phyloP scores from a whole-genome alignment of 2,329 filamentous ascomycete genomes.

The Fusarium pseudoanthophilum region DNA sequence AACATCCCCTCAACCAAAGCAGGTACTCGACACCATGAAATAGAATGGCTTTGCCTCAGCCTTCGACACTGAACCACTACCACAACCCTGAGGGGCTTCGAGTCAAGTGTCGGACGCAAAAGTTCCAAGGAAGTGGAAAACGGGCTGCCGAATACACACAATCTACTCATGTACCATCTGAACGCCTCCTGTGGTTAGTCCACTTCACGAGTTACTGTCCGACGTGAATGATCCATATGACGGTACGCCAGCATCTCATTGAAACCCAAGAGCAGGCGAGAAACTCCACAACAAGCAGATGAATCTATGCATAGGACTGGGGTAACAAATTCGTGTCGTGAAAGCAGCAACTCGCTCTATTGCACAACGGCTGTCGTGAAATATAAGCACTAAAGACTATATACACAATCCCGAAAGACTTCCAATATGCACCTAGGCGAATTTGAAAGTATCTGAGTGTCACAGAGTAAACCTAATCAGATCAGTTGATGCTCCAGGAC shows the following conservation, averaged over 20 bases:
- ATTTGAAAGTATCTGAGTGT: neutral
- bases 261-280: neutral
- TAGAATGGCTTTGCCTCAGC: no score
- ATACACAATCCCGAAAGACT: neutral
- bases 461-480: neutral
- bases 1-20: neutral
- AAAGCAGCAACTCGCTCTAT: neutral
- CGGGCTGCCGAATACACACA: neutral
- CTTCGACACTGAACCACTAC: neutral
- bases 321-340: neutral
- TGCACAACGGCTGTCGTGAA: neutral
- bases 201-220: neutral
- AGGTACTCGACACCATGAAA: neutral
- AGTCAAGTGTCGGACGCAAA: neutral
- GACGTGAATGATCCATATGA: neutral
- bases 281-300: neutral
- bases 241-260: neutral
- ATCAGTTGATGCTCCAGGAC: neutral
- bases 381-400: no score
- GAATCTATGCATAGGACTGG: neutral
- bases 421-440: neutral
- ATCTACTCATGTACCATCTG: neutral
- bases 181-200: neutral
- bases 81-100: neutral
- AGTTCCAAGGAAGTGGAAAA: neutral